phyloP scores from a whole-genome alignment of 2,329 filamentous ascomycete genomes.

The Stromatinia cepivora region DNA sequence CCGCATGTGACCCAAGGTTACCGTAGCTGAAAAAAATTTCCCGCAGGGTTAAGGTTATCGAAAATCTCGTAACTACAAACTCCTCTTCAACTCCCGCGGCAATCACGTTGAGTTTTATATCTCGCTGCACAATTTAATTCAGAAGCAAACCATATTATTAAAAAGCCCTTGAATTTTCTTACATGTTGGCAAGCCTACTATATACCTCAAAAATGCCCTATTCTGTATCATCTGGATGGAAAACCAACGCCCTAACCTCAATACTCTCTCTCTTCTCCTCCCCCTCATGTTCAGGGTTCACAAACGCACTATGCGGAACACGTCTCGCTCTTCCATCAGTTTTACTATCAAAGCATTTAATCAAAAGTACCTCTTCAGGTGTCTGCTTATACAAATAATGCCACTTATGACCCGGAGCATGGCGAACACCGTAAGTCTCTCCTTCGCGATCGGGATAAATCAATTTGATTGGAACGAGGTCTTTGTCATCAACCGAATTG shows the following conservation, averaged over 20 bases:
- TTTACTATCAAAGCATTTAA: constrained; percentile 64
- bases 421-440: constrained; percentile 31
- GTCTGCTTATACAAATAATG: constrained; percentile 53
- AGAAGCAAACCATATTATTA: not conserved
- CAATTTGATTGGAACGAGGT: constrained; percentile 51
- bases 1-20: too few relatives aligned
- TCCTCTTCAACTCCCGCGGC: not conserved
- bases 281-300: constrained; percentile 47
- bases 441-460: constrained; percentile 40
- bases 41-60: not conserved
- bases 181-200: not conserved
- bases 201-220: not conserved
- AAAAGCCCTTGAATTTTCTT: not conserved
- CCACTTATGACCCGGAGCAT: constrained; percentile 50
- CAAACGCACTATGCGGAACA: constrained; percentile 58
- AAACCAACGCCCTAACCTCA: constrained; percentile 56
- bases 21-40: too few relatives aligned
- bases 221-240: constrained; percentile 38
- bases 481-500: constrained; percentile 49
- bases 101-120: not conserved
- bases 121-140: too few relatives aligned
- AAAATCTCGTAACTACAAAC: not conserved
- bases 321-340: constrained; percentile 53
- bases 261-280: constrained; percentile 53
- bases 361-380: constrained; percentile 56